Percentiles rank a stretch among this genome's conserved stretches.
Evolutionary conservation across 2,329 filamentous ascomycete genomes (phyloP).

Genomic region (Fusarium chaquense): DNA sequence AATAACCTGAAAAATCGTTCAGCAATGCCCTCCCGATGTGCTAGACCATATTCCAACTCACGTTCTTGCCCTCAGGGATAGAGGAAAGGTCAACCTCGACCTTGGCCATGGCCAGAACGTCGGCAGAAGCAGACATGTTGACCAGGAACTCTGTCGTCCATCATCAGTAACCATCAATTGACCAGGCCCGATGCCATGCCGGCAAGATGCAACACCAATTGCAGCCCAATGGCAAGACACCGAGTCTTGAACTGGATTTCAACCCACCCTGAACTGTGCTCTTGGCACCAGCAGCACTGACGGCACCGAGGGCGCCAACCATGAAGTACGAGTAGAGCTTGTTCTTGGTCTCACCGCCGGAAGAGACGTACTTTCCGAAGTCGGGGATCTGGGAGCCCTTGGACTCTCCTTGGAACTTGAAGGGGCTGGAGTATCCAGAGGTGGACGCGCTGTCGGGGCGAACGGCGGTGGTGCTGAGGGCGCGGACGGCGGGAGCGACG

Average conservation of each 20-base stretch:
- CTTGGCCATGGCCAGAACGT: constrained; percentile 99
- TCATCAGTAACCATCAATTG: constrained; percentile 49
- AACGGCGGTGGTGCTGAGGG: constrained; percentile 67
- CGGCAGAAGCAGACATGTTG: constrained; percentile 99
- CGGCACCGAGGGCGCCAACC: constrained; percentile 93
- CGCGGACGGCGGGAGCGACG: constrained; percentile 60
- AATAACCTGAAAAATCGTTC: constrained; percentile 74
- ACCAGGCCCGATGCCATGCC: constrained; percentile 19
- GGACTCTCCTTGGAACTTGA: constrained; percentile 72
- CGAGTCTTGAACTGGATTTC: constrained; percentile 8
- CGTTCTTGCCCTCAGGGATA: constrained; percentile 99
- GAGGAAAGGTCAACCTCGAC: constrained; percentile 93
- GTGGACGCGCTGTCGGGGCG: constrained; percentile 62
- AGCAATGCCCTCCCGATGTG: constrained; percentile 7
- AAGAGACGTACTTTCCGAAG: constrained; percentile 88
- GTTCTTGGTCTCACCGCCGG: constrained; percentile 75
- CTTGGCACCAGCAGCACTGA: constrained; percentile 95
- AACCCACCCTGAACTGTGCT: constrained; percentile 95
- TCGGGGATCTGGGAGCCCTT: constrained; percentile 81
- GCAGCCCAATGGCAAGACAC: constrained; percentile 48
- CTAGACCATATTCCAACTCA: constrained; percentile 60
- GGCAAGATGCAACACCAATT: constrained; percentile 40
- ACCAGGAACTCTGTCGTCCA: constrained; percentile 87
- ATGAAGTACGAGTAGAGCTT: constrained; percentile 98
- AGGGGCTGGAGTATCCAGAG: constrained; percentile 70